phyloP scores from a whole-genome alignment of 768 basidiomycete species.

The Trametes villosa region DNA sequence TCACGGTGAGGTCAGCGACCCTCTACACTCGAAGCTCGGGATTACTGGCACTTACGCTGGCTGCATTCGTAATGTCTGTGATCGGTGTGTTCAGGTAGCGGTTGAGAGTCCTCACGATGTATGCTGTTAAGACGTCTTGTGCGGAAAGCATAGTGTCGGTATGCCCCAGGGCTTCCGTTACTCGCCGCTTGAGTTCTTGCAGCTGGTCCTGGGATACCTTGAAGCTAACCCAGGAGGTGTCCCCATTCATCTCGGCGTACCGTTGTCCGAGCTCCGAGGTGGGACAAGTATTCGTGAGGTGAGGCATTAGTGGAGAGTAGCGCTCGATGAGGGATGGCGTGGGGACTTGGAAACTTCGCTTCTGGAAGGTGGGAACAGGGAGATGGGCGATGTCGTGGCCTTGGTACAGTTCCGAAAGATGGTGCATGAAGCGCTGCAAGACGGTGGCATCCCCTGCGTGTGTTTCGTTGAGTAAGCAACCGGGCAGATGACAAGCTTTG shows the following conservation, averaged over 20 bases:
- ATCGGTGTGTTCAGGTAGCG: constrained; percentile 19
- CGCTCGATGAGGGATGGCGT: constrained; percentile 16
- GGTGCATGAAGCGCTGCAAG: constrained; percentile 36
- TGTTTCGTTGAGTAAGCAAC: neutral
- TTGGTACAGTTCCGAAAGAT: constrained; percentile 37
- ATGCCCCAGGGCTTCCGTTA: neutral
- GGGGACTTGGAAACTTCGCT: constrained; percentile 29
- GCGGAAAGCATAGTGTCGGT: constrained; percentile 23
- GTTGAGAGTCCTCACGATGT: constrained; percentile 32
- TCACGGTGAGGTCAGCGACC: too few relatives aligned
- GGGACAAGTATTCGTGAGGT: constrained; percentile 28
- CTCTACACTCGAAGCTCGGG: too few relatives aligned
- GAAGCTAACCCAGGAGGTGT: constrained; percentile 4
- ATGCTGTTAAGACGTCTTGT: constrained; percentile 39
- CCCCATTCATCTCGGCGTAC: constrained; percentile 11
- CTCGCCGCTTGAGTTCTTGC: neutral
- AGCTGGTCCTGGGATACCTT: constrained; percentile 3
- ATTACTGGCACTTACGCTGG: constrained; percentile 30
- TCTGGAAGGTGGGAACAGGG: constrained; percentile 32
- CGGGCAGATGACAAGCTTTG: neutral
- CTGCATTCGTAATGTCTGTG: constrained; percentile 32
- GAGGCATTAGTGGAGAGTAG: constrained; percentile 31
- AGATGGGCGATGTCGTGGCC: constrained; percentile 4
- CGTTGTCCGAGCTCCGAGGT: constrained; percentile 25
- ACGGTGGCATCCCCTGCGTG: constrained; percentile 37